These are phyloP conservation scores for Aspergillus quadricinctus DNA, from an alignment of 2,329 filamentous ascomycete species.

Conservation along the genomic window DNA sequence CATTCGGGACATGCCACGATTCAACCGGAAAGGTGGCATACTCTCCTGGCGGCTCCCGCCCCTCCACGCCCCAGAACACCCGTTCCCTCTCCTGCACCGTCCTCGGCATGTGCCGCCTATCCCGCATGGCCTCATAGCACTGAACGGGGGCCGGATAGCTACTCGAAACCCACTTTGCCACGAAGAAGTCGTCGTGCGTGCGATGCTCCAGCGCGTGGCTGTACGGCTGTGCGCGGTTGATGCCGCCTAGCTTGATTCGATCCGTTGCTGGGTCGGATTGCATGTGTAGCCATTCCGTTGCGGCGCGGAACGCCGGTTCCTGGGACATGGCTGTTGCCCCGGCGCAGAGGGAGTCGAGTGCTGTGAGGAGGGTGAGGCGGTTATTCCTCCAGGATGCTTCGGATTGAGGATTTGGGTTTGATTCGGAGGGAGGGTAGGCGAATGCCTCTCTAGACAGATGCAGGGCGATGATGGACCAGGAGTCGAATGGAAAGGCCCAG, in stretches of 20 bases:
- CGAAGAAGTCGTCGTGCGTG: background rate
- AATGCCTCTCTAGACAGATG: constrained; percentile 32
- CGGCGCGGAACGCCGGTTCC: constrained; percentile 19
- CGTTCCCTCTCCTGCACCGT: background rate
- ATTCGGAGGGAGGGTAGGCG: constrained; percentile 28
- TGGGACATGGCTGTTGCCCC: constrained; percentile 34
- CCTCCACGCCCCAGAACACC: background rate
- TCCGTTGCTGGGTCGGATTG: background rate
- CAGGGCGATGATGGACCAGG: constrained; percentile 40
- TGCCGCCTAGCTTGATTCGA: background rate
- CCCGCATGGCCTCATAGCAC: background rate
- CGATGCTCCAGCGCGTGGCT: background rate
- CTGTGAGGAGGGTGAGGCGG: constrained; percentile 31
- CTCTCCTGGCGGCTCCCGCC: background rate
- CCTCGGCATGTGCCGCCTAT: background rate
- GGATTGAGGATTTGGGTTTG: no score
- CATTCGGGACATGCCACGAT: background rate
- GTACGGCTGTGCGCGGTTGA: background rate
- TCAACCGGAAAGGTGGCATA: background rate
- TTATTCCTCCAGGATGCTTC: constrained; percentile 30
- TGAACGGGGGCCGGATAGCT: rapidly evolving
- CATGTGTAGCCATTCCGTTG: constrained; percentile 33
- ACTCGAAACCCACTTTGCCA: background rate
- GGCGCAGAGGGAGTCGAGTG: constrained; percentile 24
- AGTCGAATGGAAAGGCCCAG: constrained; percentile 44